These are phyloP conservation scores for Tetrahymena malaccensis DNA, from an alignment of 73 alveolate genomes.

Conservation along the genomic window DNA sequence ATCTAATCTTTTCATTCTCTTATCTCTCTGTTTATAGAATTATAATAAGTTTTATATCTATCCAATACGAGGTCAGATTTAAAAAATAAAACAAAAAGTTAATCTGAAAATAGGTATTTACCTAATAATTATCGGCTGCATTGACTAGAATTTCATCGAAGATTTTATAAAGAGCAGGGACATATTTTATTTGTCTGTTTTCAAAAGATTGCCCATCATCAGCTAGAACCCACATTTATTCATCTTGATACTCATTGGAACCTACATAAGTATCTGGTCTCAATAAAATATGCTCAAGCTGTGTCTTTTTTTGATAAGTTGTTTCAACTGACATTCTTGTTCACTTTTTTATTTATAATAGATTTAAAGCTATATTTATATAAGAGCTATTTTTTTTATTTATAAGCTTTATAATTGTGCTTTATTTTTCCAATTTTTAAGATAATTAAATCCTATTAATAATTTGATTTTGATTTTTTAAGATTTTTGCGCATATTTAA, in stretches of 20 bases:
- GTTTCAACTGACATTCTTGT: slow-evolving; percentile 56
- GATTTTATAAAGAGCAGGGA: slow-evolving; percentile 97
- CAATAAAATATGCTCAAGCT: slow-evolving; percentile 95
- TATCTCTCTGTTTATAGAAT: slow-evolving; percentile 64
- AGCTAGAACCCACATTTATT: slow-evolving; percentile 89
- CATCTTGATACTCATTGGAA: slow-evolving; percentile 72
- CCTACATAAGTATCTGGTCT: slow-evolving; percentile 99
- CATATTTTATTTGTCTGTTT: slow-evolving; percentile 58
- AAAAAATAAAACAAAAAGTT: not conserved
- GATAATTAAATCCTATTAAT: not conserved
- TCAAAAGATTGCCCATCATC: slow-evolving; percentile 9
- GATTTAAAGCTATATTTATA: not conserved
- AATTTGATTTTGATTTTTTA: not conserved
- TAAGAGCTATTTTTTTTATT: not conserved
- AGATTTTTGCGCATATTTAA: not conserved
- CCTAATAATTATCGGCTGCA: slow-evolving; percentile 96
- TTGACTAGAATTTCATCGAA: slow-evolving; percentile 99
- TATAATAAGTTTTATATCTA: not conserved
- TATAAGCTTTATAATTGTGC: not conserved
- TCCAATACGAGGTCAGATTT: not conserved
- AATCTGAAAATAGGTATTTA: not conserved
- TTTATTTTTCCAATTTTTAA: not conserved
- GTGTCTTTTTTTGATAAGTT: slow-evolving; percentile 87
- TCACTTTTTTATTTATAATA: not conserved
- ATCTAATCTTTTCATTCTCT: slow-evolving; percentile 72